Percentiles rank a stretch among this genome's conserved stretches.
Conservation (phyloP, 2,329 filamentous ascomycete genomes). For the Basipetospora chlamydospora region DNA sequence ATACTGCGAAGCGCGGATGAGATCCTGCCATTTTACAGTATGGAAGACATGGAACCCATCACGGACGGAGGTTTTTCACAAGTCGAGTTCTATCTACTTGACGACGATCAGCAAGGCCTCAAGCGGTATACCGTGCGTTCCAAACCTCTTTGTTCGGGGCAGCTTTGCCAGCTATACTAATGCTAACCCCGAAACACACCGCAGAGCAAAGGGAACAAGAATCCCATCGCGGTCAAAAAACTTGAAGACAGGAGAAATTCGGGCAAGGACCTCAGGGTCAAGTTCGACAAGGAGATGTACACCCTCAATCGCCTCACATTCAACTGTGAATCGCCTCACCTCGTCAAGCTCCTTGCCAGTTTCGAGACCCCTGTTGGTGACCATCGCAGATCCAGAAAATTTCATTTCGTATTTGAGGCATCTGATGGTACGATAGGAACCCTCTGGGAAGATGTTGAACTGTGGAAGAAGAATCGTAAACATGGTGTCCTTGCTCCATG, state of each 20-base stretch:
- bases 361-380: neutral
- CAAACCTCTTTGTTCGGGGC: neutral
- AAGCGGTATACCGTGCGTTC: neutral
- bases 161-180: neutral
- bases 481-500: neutral
- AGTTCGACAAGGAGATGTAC: constrained; percentile 1
- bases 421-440: neutral
- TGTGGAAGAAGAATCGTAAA: neutral
- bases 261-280: neutral
- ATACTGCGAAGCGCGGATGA: neutral
- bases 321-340: neutral
- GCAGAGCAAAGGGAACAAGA: neutral
- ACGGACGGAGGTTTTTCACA: neutral
- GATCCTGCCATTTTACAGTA: neutral
- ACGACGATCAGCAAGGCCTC: neutral
- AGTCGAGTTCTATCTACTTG: neutral
- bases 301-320: neutral
- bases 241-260: neutral
- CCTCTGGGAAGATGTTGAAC: neutral
- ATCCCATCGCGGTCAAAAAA: neutral
- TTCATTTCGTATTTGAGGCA: neutral
- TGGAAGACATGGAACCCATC: neutral
- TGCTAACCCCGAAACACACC: neutral
- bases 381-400: neutral
- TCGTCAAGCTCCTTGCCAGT: neutral